Evolutionary conservation across 2,329 filamentous ascomycete species (phyloP).

Genomic region (Fusarium scirpi): DNA sequence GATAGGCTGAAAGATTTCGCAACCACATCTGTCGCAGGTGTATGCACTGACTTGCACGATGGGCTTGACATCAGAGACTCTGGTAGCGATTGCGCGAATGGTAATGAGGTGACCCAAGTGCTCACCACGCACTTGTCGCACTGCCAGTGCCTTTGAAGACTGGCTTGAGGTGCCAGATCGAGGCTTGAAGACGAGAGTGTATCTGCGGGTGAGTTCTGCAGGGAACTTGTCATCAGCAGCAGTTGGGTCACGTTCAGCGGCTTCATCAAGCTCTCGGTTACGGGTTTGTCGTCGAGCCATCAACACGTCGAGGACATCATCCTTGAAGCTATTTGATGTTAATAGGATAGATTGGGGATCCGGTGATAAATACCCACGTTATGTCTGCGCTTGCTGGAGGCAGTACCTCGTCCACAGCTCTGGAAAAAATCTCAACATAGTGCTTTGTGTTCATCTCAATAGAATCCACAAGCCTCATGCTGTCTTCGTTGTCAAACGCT

Average conservation of each 20-base stretch:
- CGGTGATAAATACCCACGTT: constrained; percentile 64
- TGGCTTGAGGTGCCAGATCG: constrained; percentile 77
- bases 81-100: constrained; percentile 90
- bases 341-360: background rate
- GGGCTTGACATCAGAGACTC: constrained; percentile 97
- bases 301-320: constrained; percentile 95
- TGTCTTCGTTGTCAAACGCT: constrained; percentile 64
- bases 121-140: constrained; percentile 91
- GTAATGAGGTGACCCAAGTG: constrained; percentile 95
- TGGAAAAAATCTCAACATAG: constrained; percentile 91
- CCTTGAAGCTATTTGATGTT: constrained; percentile 78
- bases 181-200: constrained; percentile 96
- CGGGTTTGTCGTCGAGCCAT: constrained; percentile 90
- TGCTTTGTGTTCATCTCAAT: constrained; percentile 94
- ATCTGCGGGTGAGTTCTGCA: constrained; percentile 89
- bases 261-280: constrained; percentile 80
- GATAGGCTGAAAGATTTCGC: constrained; percentile 97
- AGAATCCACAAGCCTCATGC: constrained; percentile 80
- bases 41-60: constrained; percentile 98
- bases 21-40: constrained; percentile 95
- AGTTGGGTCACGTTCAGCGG: constrained; percentile 75
- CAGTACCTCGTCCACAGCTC: constrained; percentile 88
- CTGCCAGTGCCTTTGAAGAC: constrained; percentile 77
- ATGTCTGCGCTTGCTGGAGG: constrained; percentile 82
- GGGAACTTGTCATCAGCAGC: constrained; percentile 84